A percentile compares a stretch with the other conserved stretches of the same genome.
phyloP scores from a whole-genome alignment of 495 filamentous ascomycete genomes.

The Penicillium taxi region DNA sequence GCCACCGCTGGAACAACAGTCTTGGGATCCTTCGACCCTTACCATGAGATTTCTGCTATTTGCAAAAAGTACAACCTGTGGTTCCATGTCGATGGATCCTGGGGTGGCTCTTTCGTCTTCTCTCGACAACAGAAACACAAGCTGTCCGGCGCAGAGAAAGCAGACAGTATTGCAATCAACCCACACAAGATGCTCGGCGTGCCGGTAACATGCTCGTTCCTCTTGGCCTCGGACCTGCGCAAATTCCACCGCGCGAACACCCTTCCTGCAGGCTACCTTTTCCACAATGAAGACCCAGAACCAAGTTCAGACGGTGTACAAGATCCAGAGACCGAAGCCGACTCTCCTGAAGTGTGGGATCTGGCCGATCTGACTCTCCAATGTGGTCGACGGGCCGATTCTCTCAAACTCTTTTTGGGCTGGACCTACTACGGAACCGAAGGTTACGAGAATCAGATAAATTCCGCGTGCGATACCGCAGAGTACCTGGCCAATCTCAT shows the following conservation, averaged over 20 bases:
- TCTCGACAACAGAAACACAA: slow-evolving; percentile 54
- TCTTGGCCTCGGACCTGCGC: slow-evolving; percentile 66
- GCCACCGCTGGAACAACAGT: slow-evolving; percentile 94
- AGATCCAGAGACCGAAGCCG: slow-evolving; percentile 23
- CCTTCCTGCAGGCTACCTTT: slow-evolving; percentile 79
- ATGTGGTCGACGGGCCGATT: slow-evolving; percentile 80
- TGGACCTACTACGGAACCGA: slow-evolving; percentile 81
- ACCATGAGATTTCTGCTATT: slow-evolving; percentile 60
- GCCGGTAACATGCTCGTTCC: slow-evolving; percentile 83
- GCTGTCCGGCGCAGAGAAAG: slow-evolving; percentile 60
- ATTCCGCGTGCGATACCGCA: slow-evolving; percentile 60
- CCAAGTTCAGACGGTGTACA: slow-evolving; percentile 6
- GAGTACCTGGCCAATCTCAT: slow-evolving; percentile 55
- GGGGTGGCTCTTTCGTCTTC: slow-evolving; percentile 84
- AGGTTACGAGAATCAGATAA: slow-evolving; percentile 55
- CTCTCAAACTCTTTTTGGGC: slow-evolving; percentile 73
- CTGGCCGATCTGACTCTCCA: slow-evolving; percentile 90
- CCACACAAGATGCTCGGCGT: slow-evolving; percentile 97
- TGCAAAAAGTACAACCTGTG: slow-evolving; percentile 68
- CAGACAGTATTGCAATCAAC: slow-evolving; percentile 76
- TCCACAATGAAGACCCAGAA: slow-evolving; percentile 50
- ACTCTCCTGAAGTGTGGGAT: slow-evolving; percentile 65
- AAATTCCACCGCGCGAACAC: slow-evolving; percentile 77
- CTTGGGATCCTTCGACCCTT: slow-evolving; percentile 79
- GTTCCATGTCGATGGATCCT: slow-evolving; percentile 86